Percentiles rank a stretch among this genome's conserved stretches.
These are phyloP conservation scores for Russula compacta DNA, from an alignment of 768 basidiomycete species.

Conservation along the genomic window DNA sequence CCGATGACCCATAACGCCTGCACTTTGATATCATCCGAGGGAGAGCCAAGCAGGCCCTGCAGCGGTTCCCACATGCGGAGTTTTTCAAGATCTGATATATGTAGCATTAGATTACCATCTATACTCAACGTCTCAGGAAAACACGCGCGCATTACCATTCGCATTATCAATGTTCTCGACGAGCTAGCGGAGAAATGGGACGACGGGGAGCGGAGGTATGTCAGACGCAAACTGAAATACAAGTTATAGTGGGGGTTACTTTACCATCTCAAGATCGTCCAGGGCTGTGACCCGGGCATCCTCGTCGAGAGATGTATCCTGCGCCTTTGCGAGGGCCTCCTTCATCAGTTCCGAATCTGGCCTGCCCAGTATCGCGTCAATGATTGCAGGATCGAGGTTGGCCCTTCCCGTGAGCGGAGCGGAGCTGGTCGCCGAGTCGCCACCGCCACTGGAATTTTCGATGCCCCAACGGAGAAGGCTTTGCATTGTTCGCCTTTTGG, in stretches of 20 bases:
- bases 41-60: conserved; percentile 49
- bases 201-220: neutral
- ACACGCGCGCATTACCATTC: conserved; percentile 42
- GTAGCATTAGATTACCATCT: neutral
- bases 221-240: neutral
- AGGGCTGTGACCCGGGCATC: conserved; percentile 57
- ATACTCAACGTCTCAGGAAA: neutral
- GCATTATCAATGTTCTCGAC: conserved; percentile 89
- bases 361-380: conserved; percentile 79
- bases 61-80: conserved; percentile 75
- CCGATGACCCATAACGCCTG: conserved; percentile 82
- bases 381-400: conserved; percentile 72
- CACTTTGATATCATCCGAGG: conserved; percentile 51
- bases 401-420: conserved; percentile 30
- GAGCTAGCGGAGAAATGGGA: conserved; percentile 36
- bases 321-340: conserved; percentile 58
- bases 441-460: conserved; percentile 47
- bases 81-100: conserved; percentile 54
- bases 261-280: conserved; percentile 83
- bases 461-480: conserved; percentile 77
- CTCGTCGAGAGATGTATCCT: conserved; percentile 45
- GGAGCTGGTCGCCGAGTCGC: conserved; percentile 26
- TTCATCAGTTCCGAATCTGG: conserved; percentile 79
- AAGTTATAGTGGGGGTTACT: conserved; percentile 17
- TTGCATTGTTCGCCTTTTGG: conserved; percentile 35